Conservation (phyloP, 148 eudicot genomes). For the Rhododendron simsii region DNA sequence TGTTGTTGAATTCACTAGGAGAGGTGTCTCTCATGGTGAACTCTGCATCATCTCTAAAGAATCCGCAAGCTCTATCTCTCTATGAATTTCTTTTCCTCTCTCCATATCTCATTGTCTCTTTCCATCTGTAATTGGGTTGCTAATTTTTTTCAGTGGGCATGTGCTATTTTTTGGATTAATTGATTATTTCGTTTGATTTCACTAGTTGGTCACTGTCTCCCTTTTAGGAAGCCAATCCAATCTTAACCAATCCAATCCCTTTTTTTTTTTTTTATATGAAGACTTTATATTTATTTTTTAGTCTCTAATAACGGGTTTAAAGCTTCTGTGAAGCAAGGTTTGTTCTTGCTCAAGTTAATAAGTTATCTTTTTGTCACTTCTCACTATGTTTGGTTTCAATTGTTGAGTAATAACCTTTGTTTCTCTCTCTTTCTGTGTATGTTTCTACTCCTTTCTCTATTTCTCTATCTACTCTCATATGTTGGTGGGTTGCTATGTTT, state of each 20-base stretch:
- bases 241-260: not conserved
- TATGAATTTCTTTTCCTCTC: not conserved
- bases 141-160: not conserved
- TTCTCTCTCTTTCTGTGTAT: too few species aligned
- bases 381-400: too few species aligned
- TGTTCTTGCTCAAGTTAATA: too few species aligned
- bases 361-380: too few species aligned
- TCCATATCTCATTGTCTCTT: not conserved
- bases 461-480: too few species aligned
- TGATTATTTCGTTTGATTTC: not conserved
- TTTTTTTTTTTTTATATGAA: too few species aligned
- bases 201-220: not conserved
- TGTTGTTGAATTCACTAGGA: conserved; percentile 66
- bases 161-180: not conserved
- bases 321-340: too few species aligned
- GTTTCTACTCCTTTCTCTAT: too few species aligned
- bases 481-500: too few species aligned
- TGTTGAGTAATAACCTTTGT: too few species aligned
- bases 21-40: conserved; percentile 79
- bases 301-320: too few species aligned
- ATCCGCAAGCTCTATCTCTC: conserved; percentile 37
- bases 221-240: not conserved
- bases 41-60: conserved; percentile 93
- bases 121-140: not conserved
- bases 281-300: too few species aligned